Evolutionary conservation across 305 asterid genomes (phyloP).

Genomic region (Lippia alba): DNA sequence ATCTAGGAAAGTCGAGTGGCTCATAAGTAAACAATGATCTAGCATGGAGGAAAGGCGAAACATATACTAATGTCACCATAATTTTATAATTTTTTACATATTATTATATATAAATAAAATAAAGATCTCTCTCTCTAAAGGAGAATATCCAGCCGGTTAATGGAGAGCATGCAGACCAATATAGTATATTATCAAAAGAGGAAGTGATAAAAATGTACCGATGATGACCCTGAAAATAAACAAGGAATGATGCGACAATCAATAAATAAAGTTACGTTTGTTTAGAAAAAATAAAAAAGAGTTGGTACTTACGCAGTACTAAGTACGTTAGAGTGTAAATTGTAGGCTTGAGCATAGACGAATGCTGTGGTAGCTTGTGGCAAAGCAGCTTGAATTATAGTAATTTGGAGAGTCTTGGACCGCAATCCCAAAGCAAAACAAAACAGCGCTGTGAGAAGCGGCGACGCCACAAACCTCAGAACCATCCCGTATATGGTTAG

Average conservation of each 20-base stretch:
- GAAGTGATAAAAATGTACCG: conserved; percentile 66
- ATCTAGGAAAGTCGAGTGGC: no score
- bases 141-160: no score
- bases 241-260: neutral
- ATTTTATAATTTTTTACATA: no score
- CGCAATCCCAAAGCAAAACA: conserved; percentile 54
- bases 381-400: conserved; percentile 66
- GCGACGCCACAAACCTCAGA: conserved; percentile 66
- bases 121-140: no score
- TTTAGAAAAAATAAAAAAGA: no score
- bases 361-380: conserved; percentile 66
- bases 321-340: conserved; percentile 62
- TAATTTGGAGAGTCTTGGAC: conserved; percentile 49
- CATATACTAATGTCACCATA: no score
- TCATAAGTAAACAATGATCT: no score
- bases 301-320: conserved; percentile 65
- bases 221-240: conserved; percentile 65
- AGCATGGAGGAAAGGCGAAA: no score
- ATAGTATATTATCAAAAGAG: conserved; percentile 61
- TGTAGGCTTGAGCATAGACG: conserved; percentile 72
- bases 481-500: conserved; percentile 51
- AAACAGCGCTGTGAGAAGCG: conserved; percentile 51
- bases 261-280: no score
- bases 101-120: no score
- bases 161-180: conserved; percentile 41